Evolutionary conservation across 768 basidiomycete species (phyloP).

Genomic region (Russula earlei): DNA sequence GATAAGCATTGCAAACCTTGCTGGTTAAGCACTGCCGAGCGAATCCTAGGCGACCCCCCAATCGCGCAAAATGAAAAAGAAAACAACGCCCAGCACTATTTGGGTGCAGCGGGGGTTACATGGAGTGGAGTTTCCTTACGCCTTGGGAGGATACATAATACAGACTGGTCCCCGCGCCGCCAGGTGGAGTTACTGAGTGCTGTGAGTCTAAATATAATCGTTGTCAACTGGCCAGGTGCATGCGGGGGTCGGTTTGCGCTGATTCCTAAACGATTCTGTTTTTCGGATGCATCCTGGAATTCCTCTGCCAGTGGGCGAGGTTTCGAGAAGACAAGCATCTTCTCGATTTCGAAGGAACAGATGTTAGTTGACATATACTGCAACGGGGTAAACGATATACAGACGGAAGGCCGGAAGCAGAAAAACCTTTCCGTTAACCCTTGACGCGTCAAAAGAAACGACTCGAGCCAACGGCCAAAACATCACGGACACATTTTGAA

Average conservation of each 20-base stretch:
- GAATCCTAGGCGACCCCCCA: slow-evolving; percentile 1
- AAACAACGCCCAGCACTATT: neutral
- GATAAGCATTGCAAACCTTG: slow-evolving; percentile 8
- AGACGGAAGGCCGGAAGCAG: no score
- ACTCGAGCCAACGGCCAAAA: no score
- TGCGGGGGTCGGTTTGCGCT: neutral
- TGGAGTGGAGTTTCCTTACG: neutral
- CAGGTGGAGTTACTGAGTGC: neutral
- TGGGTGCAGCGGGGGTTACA: neutral
- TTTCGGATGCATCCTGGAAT: neutral
- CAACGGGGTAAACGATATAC: no score
- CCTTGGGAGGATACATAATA: neutral
- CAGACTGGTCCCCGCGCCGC: no score
- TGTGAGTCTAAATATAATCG: neutral
- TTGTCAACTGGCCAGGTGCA: no score
- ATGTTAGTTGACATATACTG: neutral
- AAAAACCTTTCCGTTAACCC: no score
- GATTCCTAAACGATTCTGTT: neutral
- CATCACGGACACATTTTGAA: no score
- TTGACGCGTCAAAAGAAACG: no score
- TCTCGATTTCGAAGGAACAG: neutral
- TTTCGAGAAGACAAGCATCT: neutral
- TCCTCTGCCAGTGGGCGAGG: neutral
- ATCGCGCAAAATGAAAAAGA: neutral
- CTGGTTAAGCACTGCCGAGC: neutral